Percentiles rank a stretch among this genome's conserved stretches.
Evolutionary conservation across 2,329 filamentous ascomycete genomes (phyloP).

Genomic region (Aspergillus sp.): DNA sequence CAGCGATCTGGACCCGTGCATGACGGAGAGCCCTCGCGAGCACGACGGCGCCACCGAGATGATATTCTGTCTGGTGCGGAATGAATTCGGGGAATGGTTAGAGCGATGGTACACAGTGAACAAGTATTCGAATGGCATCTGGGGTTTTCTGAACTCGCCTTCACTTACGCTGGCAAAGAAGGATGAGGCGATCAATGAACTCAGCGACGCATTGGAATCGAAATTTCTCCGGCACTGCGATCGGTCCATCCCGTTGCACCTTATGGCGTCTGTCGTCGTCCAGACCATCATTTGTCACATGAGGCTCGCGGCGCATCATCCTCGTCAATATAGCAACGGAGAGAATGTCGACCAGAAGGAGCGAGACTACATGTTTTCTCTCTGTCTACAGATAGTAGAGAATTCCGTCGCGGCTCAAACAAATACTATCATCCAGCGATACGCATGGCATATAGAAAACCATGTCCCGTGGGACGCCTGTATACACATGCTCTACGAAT

Average conservation of each 20-base stretch:
- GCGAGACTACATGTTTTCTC: conserved; percentile 28
- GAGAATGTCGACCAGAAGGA: conserved; percentile 19
- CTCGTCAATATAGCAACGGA: conserved; percentile 32
- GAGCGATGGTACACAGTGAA: conserved; percentile 16
- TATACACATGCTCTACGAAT: conserved; percentile 50
- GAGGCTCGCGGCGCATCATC: conserved; percentile 48
- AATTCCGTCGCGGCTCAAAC: neutral
- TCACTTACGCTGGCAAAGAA: conserved; percentile 21
- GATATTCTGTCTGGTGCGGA: conserved; percentile 37
- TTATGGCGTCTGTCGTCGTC: conserved; percentile 46
- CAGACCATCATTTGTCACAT: conserved; percentile 45
- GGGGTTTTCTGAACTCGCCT: conserved; percentile 22
- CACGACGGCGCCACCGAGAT: conserved; percentile 49
- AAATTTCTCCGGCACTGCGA: conserved; percentile 40
- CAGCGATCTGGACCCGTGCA: conserved; percentile 43
- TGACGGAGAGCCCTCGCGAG: conserved; percentile 44
- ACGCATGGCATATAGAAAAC: conserved; percentile 47
- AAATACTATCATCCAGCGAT: conserved; percentile 40
- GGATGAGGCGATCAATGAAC: conserved; percentile 31
- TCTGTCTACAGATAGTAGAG: conserved; percentile 36
- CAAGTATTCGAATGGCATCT: conserved; percentile 16
- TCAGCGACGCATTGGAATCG: conserved; percentile 36
- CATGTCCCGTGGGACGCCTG: conserved; percentile 55
- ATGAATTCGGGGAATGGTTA: conserved; percentile 34
- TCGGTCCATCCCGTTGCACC: conserved; percentile 43